Evolutionary conservation across 306 rosid species (phyloP).

Genomic region (Gynostemma pentaphyllum): DNA sequence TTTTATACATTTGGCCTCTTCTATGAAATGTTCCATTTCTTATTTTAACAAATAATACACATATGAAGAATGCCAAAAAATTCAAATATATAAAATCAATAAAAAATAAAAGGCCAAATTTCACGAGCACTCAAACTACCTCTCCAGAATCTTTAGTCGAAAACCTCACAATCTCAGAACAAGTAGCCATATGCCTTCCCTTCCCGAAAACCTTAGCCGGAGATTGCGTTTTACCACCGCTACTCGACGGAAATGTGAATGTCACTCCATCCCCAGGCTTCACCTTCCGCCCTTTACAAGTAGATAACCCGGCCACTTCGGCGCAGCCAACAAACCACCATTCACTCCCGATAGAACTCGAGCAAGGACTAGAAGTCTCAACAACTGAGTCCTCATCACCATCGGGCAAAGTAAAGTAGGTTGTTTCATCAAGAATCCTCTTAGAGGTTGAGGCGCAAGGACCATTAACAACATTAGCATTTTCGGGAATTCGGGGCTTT

Average conservation of each 20-base stretch:
- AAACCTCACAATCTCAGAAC: conserved; percentile 82
- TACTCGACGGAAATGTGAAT: conserved; percentile 51
- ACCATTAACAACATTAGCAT: conserved; percentile 2
- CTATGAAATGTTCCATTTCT: no score
- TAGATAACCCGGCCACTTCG: conserved; percentile 60
- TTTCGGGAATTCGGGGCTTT: conserved; percentile 10
- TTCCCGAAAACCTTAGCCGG: conserved; percentile 54
- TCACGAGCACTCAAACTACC: conserved; percentile 27
- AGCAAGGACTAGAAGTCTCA: conserved; percentile 12
- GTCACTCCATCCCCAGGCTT: conserved; percentile 53
- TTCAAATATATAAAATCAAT: not conserved
- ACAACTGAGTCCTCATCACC: conserved; percentile 15
- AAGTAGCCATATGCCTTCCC: conserved; percentile 36
- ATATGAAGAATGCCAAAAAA: not conserved
- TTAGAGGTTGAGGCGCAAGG: conserved; percentile 16
- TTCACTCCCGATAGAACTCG: conserved; percentile 21
- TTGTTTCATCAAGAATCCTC: conserved; percentile 2
- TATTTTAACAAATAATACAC: no score
- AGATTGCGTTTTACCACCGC: conserved; percentile 24
- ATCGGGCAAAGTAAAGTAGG: not conserved
- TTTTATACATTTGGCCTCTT: no score
- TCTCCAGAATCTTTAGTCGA: conserved; percentile 59
- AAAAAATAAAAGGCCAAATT: not conserved
- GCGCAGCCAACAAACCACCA: conserved; percentile 78
- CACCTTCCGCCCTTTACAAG: conserved; percentile 69